Percentiles rank a stretch among this genome's conserved stretches.
Conservation (phyloP, 306 rosid species). For the Mimosa bimucronata region DNA sequence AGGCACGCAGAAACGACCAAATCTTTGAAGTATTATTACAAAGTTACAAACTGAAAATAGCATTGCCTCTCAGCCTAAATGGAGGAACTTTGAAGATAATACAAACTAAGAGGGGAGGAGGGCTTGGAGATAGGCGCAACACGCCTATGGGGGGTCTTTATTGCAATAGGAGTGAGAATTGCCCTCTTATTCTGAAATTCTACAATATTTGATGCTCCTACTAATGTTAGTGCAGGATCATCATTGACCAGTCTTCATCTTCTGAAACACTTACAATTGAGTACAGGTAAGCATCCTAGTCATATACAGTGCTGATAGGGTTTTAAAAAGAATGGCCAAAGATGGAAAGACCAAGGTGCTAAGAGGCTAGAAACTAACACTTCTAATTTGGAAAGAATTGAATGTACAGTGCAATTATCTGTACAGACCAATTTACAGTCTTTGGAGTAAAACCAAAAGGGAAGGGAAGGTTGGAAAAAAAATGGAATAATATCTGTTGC, state of each 20-base stretch:
- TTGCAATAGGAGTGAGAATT: slow-evolving; percentile 26
- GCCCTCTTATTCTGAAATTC: slow-evolving; percentile 40
- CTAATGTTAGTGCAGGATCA: slow-evolving; percentile 29
- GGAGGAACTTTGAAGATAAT: slow-evolving; percentile 25
- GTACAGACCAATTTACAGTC: slow-evolving; percentile 51
- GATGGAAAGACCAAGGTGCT: slow-evolving; percentile 27
- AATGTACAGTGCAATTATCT: slow-evolving; percentile 53
- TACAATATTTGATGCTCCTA: not conserved
- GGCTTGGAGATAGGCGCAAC: slow-evolving; percentile 19
- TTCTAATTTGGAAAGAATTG: slow-evolving; percentile 23
- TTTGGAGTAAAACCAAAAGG: not conserved
- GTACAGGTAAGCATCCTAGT: slow-evolving; percentile 30
- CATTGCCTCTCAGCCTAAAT: slow-evolving; percentile 32
- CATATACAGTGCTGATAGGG: slow-evolving; percentile 37
- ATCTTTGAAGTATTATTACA: slow-evolving; percentile 3
- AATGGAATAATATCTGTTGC: slow-evolving; percentile 20
- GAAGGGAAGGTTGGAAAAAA: slow-evolving; percentile 3
- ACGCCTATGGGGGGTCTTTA: slow-evolving; percentile 26
- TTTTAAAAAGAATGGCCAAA: slow-evolving; percentile 2
- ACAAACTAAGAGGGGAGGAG: slow-evolving; percentile 1
- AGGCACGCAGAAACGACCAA: not conserved
- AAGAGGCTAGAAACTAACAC: slow-evolving; percentile 32
- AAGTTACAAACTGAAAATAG: slow-evolving; percentile 20
- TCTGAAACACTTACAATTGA: slow-evolving; percentile 35
- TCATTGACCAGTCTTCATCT: slow-evolving; percentile 43